phyloP scores from a whole-genome alignment of 2,329 filamentous ascomycete genomes.

The Exophiala aquamarina region DNA sequence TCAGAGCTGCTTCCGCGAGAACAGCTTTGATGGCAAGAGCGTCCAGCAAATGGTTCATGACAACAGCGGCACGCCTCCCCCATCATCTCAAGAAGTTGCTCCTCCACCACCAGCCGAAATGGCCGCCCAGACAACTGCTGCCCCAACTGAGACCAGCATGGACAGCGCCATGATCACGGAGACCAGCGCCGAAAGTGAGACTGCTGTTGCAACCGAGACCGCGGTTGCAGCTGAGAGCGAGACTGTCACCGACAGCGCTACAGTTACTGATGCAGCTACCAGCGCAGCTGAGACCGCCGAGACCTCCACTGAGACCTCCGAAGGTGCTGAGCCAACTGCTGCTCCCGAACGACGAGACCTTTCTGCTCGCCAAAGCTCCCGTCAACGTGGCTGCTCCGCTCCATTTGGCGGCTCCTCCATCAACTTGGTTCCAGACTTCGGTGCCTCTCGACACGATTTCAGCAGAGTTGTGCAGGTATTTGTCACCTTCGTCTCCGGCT shows the following conservation, averaged over 20 bases:
- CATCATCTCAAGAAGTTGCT: background rate
- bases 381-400: conserved; percentile 12
- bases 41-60: no score
- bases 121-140: background rate
- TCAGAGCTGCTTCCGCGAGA: conserved; percentile 20
- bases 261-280: conserved; percentile 3
- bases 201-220: background rate
- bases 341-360: background rate
- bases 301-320: conserved; percentile 4
- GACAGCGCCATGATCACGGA: background rate
- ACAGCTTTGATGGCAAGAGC: background rate
- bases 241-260: background rate
- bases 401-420: conserved; percentile 18
- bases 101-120: conserved; percentile 5
- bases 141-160: background rate
- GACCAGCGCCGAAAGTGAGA: background rate
- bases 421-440: conserved; percentile 22
- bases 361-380: background rate
- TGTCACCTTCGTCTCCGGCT: conserved; percentile 26
- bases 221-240: background rate
- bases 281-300: background rate
- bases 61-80: background rate
- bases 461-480: conserved; percentile 13
- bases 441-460: conserved; percentile 18
- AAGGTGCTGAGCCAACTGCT: background rate